phyloP scores from a whole-genome alignment of 192 early-diverging fungal species.

The Chytriomyces confervae region DNA sequence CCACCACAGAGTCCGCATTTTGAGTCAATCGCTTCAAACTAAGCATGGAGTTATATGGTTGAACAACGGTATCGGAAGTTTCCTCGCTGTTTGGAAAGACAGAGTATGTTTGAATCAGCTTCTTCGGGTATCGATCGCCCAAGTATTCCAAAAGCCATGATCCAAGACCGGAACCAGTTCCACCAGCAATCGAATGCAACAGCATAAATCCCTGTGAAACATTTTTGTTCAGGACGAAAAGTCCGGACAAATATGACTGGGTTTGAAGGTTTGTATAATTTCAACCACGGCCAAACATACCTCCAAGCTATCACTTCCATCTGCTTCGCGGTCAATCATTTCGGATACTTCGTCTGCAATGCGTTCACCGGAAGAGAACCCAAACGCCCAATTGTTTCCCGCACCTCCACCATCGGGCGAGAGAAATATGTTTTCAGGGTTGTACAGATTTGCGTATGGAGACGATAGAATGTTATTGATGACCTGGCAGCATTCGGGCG shows the following conservation, averaged over 20 bases:
- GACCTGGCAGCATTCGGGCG: conserved; percentile 55
- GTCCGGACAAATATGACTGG: neutral
- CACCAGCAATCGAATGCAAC: conserved; percentile 96
- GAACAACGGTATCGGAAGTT: conserved; percentile 91
- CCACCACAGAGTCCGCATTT: conserved; percentile 96
- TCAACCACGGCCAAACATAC: conserved; percentile 39
- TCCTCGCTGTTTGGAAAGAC: conserved; percentile 97
- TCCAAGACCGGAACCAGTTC: conserved; percentile 96
- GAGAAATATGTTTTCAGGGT: conserved; percentile 94
- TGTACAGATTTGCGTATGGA: conserved; percentile 90
- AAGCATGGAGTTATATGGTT: conserved; percentile 97
- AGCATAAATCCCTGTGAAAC: conserved; percentile 84
- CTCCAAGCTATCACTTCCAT: conserved; percentile 92
- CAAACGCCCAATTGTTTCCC: conserved; percentile 96
- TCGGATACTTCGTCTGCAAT: conserved; percentile 92
- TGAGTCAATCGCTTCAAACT: conserved; percentile 87
- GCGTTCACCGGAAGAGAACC: conserved; percentile 85
- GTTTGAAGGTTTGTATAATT: neutral
- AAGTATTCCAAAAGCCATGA: conserved; percentile 90
- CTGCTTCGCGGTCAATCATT: conserved; percentile 96
- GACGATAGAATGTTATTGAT: conserved; percentile 89
- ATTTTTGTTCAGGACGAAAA: too few relatives aligned
- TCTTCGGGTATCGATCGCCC: conserved; percentile 95
- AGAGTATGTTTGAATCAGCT: conserved; percentile 96
- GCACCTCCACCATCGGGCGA: conserved; percentile 95